phyloP scores from a whole-genome alignment of 2,329 filamentous ascomycete species.

The Didymellaceae sp. region DNA sequence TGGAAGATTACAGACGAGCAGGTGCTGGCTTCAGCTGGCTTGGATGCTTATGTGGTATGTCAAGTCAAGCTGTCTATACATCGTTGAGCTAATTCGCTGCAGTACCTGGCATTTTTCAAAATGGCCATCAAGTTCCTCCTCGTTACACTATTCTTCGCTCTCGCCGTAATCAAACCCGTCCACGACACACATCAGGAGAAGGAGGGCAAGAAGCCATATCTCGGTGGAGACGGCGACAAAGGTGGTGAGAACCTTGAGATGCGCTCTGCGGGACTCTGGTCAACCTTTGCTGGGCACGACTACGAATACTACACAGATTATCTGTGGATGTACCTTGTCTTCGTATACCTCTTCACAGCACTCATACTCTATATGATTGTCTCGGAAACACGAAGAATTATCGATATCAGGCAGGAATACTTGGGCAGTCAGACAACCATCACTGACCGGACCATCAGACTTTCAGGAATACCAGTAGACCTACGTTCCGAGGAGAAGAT shows the following conservation, averaged over 20 bases:
- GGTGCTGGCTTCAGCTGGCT: slow-evolving; percentile 84
- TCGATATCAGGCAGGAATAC: slow-evolving; percentile 86
- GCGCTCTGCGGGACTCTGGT: slow-evolving; percentile 27
- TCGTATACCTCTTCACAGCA: slow-evolving; percentile 88
- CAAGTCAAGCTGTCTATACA: too few species aligned
- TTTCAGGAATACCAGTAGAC: slow-evolving; percentile 84
- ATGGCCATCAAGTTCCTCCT: slow-evolving; percentile 87
- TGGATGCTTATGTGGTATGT: slow-evolving; percentile 90
- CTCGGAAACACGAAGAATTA: slow-evolving; percentile 82
- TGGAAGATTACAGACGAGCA: slow-evolving; percentile 88
- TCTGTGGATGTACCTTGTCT: slow-evolving; percentile 92
- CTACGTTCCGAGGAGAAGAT: slow-evolving; percentile 83
- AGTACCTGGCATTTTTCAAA: slow-evolving; percentile 93
- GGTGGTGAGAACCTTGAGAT: slow-evolving; percentile 24
- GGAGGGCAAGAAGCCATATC: slow-evolving; percentile 31
- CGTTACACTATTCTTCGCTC: slow-evolving; percentile 80
- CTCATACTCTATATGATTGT: slow-evolving; percentile 84
- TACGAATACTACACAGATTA: slow-evolving; percentile 62
- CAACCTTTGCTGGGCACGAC: slow-evolving; percentile 29
- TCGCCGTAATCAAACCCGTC: slow-evolving; percentile 82
- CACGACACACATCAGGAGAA: slow-evolving; percentile 68
- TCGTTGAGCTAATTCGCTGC: slow-evolving; percentile 16
- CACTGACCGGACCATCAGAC: slow-evolving; percentile 89
- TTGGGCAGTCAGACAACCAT: slow-evolving; percentile 93
- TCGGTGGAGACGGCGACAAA: slow-evolving; percentile 18